These are phyloP conservation scores for Schizopora paradoxa DNA, from an alignment of 1,284 basidiomycete genomes.

Conservation along the genomic window DNA sequence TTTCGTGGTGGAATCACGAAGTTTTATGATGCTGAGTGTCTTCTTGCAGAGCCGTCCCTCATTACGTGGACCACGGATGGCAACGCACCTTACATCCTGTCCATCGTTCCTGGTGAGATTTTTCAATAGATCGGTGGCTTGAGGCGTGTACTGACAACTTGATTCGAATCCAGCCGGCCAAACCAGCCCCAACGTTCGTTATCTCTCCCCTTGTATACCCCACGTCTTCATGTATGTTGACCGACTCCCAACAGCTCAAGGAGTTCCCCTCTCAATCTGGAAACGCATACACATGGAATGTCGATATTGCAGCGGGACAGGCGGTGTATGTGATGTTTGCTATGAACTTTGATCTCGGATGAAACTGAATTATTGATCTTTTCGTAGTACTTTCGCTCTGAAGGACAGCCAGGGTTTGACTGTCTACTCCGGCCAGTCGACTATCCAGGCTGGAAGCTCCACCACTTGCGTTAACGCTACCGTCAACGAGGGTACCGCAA, in stretches of 20 bases:
- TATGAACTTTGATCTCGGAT: neutral
- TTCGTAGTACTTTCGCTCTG: conserved; percentile 43
- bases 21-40: neutral
- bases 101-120: conserved; percentile 58
- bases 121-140: conserved; percentile 1
- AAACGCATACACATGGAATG: conserved; percentile 54
- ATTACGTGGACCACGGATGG: conserved; percentile 52
- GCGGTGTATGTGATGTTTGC: conserved; percentile 44
- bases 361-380: conserved; percentile 3
- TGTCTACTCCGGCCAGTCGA: conserved; percentile 53
- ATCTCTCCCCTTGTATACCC: neutral
- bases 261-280: conserved; percentile 44
- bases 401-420: conserved; percentile 56
- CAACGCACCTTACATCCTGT: conserved; percentile 56
- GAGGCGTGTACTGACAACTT: neutral
- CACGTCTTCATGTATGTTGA: neutral
- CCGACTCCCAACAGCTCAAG: conserved; percentile 38
- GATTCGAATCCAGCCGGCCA: too few relatives aligned
- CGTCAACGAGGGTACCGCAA: conserved; percentile 19
- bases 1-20: neutral
- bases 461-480: conserved; percentile 28
- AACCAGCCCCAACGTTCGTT: too few relatives aligned
- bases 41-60: conserved; percentile 48
- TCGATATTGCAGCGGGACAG: conserved; percentile 47
- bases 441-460: conserved; percentile 40